Evolutionary conservation across 2,329 filamentous ascomycete genomes (phyloP).

Genomic region (Fusarium longipes): DNA sequence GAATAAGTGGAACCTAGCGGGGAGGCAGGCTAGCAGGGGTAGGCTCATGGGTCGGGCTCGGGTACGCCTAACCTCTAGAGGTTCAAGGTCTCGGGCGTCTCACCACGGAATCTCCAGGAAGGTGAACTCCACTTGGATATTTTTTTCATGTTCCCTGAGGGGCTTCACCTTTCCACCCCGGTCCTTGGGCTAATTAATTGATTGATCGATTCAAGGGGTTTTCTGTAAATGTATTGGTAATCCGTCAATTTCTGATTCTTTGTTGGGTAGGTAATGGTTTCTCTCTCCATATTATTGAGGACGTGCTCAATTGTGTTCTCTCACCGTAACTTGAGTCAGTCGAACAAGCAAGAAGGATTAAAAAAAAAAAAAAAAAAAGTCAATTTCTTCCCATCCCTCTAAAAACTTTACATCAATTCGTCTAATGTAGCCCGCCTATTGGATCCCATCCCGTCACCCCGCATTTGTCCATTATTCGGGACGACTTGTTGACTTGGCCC

Average conservation of each 20-base stretch:
- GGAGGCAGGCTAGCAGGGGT: slow-evolving; percentile 5
- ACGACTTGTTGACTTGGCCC: slow-evolving; percentile 34
- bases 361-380: neutral
- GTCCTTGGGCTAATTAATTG: slow-evolving; percentile 27
- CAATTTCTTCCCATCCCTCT: neutral
- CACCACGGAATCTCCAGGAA: slow-evolving; percentile 44
- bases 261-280: neutral
- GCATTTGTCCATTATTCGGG: slow-evolving; percentile 31
- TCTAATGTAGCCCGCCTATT: slow-evolving; percentile 23
- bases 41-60: slow-evolving; percentile 29
- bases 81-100: slow-evolving; percentile 46
- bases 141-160: neutral
- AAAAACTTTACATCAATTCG: neutral
- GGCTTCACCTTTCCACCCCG: slow-evolving; percentile 25
- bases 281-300: neutral
- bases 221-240: slow-evolving; percentile 21
- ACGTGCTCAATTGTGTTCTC: neutral
- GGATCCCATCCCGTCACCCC: slow-evolving; percentile 36
- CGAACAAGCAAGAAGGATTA: too few species aligned
- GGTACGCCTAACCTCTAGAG: slow-evolving; percentile 48
- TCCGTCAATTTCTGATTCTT: neutral
- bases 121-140: slow-evolving; percentile 20
- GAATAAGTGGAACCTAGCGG: neutral
- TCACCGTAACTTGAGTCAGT: slow-evolving; percentile 12
- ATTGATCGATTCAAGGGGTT: slow-evolving; percentile 13